Base-by-base conservation (phyloP, 1,284 basidiomycete species). In the Ganoderma multipileum region DNA sequence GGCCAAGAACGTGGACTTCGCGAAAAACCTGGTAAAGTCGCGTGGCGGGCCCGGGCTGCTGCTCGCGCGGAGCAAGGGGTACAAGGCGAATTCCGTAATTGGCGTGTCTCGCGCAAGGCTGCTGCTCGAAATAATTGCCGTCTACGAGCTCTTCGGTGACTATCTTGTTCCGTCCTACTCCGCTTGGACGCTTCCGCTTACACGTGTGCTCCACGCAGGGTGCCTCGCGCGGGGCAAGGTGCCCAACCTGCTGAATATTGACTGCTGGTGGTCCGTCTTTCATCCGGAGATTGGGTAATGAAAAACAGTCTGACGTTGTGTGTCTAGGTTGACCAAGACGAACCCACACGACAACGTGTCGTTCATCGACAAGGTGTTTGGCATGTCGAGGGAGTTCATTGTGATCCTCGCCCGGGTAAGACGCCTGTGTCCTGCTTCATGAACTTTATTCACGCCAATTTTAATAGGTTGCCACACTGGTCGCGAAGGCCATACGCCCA, bases 301-400 rank as follows among this genome's bases (percentile, higher is more conserved):
- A 73, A 66, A 65, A 30, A 9, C 23, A 12, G 65, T 64, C 68
- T 64, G 58, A 60, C 58, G 23, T 18, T 33, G 41, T 39, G n/a
- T 41, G n/a, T 28, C 3, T 36, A 72, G 63, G 71, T 61, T 65
- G 72, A 72, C 66, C 55, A 76, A 71, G 76, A 79, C 68, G 77
- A 81, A 77, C 78, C 81, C 75, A 72, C 78, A 71, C 73, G 74
- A 76, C 63, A 71, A 41, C 26, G 69, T 71, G 39, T 82, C 79
- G 79, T 81, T 67, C 66, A 81, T 84, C 36, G 86, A 87, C 75
- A 83, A 81, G 73, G 81, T 83, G 67, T 84, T 85, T 74, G 86
- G 84, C 68, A 81, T 82, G 76, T 83, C 76, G 47, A 78, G 77
- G 62, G 68, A 73, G 42, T 77, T 80, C 61, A 74, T 81, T 14